phyloP scores from a whole-genome alignment of 371 early-diverging fungal genomes.

The Circinella umbellata region DNA sequence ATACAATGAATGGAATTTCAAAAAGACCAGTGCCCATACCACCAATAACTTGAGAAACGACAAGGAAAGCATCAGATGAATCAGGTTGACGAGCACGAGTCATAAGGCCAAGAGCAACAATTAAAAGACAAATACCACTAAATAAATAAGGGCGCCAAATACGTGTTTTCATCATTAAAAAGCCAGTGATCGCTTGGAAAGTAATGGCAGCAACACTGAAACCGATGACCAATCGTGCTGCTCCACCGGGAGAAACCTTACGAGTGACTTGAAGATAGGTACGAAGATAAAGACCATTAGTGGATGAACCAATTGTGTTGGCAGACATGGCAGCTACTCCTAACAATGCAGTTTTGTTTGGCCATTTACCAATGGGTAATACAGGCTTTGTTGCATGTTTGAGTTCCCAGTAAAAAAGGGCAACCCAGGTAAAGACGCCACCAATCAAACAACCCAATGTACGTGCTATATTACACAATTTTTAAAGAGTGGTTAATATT shows the following conservation, averaged over 20 bases:
- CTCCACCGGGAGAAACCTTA: constrained; percentile 21
- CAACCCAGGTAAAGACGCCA: constrained; percentile 18
- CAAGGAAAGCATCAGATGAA: constrained; percentile 41
- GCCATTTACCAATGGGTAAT: constrained; percentile 52
- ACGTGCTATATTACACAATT: neutral
- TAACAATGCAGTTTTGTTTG: constrained; percentile 43
- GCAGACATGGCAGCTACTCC: constrained; percentile 48
- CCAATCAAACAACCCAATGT: constrained; percentile 18
- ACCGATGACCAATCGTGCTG: constrained; percentile 38
- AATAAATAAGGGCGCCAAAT: constrained; percentile 54
- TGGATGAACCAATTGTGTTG: constrained; percentile 43
- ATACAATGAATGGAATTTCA: constrained; percentile 40
- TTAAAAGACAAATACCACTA: constrained; percentile 66
- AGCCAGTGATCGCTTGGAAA: constrained; percentile 35
- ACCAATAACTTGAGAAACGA: constrained; percentile 43
- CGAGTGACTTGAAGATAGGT: constrained; percentile 53
- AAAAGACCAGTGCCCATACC: constrained; percentile 47
- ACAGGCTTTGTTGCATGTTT: constrained; percentile 48
- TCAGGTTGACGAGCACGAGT: constrained; percentile 47
- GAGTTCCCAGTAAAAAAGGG: constrained; percentile 47
- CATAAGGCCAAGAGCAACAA: constrained; percentile 50
- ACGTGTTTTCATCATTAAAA: constrained; percentile 44
- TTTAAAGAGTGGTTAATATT: too few species aligned
- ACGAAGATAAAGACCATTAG: constrained; percentile 46
- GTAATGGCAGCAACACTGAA: constrained; percentile 40